Evolutionary conservation across 768 basidiomycete species (phyloP), one percentile per base, ranked within the genome.

Genomic region (Pisolithus albus): DNA sequence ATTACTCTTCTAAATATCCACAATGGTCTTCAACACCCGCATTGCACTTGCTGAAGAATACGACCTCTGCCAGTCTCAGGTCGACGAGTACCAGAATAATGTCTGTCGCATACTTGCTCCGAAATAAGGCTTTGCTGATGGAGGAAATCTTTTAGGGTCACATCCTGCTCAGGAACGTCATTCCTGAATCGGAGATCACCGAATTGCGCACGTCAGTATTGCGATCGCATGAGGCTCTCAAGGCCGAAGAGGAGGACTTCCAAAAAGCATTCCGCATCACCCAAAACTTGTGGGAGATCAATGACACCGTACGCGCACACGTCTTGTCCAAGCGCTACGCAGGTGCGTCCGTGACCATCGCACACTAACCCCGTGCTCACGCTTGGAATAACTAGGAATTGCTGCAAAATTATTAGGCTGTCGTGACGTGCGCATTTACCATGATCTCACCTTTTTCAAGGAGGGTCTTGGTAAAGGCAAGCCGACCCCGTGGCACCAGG

Each of bases 401-500:
- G 50, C 50, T 7, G 50, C 50, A 37, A 51, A 45, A 51, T 15
- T 51, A 18, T 24, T 51, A n/a, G 50, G 50, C 37, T 51, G 50
- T 34, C 50, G 50, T 9, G 50, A 51, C 36, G 50, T 51, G 11
- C 41, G 50, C 7, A 45, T 51, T 45, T 51, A 51, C 32, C 50
- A 51, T 16, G 50, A 51, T 36, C 41, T 51, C 21, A 51, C 50
- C 42, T 51, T 51, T 34, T 51, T 51, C 30, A 51, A 51, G 34
- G 50, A 51, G 5, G 50, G 50, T 37, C 50, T 26, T 13, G 42
- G 50, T 13, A 51, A 51, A 13, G 50, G 50, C 7, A 32, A 28
- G 16, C 32, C 43, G 5, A 51, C 50, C 19, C 50, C 50, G 0
- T 51, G 47, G 47, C 47, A 47, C 34, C 47, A 47, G 15, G 47